Base-by-base conservation (phyloP, 1,284 basidiomycete species). In the Cryptococcus neoformans region DNA sequence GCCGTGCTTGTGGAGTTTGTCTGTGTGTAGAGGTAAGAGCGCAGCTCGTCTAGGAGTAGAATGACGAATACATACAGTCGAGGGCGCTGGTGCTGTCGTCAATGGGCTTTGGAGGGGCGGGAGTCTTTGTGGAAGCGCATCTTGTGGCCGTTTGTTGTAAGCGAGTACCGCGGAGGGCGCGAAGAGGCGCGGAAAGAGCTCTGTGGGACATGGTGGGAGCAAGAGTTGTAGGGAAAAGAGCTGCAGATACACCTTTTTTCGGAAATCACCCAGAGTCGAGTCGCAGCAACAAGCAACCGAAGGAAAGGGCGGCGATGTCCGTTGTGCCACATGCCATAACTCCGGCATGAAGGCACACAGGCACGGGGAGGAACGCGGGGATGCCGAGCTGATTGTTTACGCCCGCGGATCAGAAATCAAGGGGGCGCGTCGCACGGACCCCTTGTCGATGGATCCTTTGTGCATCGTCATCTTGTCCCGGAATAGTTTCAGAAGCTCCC, bases 61-160 rank as follows among this genome's bases (percentile, higher is more conserved):
- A 28, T 4, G 34, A 11, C n/a, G 21, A 36, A 28, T 14, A 87
- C 82, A 95, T 94, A 84, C 96, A 98, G 78, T 96, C 92, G 64
- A 96, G 82, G 9, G 95, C 95, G 37, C 89, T 92, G 0, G 94
- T 97, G 46, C 89, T 92, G 77, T 94, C 91, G 73, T 91, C 87
- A 62, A 93, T 88, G 7, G 83, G 82, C 58, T 75, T 75, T 37
- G 80, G 76, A 42, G 61, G 40, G 21, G 56, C 41, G 6, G 58
- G 49, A 45, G 48, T 46, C 47, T 65, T 60, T 11, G 69, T 55
- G 12, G 62, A 62, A 62, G 21, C 55, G 53, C 61, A 57, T 64
- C 55, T 60, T 49, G 38, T 49, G 45, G 21, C 53, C 52, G 52
- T 52, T 47, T 44, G 57, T 54, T 51, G 45, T 49, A 41, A 51